phyloP scores from a whole-genome alignment of 2,329 filamentous ascomycete genomes.

The Emergomyces orientalis region DNA sequence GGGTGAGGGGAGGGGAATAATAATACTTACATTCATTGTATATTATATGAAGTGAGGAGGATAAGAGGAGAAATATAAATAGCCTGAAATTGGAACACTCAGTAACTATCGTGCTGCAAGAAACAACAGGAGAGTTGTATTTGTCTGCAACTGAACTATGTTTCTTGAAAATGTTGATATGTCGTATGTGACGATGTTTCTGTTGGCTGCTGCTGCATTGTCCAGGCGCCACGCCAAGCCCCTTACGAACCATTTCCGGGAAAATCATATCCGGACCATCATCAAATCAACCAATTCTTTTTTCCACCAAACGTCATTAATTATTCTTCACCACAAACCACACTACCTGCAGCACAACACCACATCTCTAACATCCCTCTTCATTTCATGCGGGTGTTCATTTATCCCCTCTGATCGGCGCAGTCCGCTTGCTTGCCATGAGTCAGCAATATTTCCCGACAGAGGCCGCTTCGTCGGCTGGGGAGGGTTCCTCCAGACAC shows the following conservation, averaged over 20 bases:
- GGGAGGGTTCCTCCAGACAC: constrained; percentile 30
- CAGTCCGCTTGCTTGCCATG: constrained; percentile 25
- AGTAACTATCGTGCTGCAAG: background rate
- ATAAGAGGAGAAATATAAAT: background rate
- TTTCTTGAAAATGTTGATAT: no score
- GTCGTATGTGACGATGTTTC: background rate
- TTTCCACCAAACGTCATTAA: background rate
- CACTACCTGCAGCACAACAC: background rate
- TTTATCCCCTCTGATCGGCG: background rate
- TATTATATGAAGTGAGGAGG: background rate
- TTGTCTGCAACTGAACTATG: no score
- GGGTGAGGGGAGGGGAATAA: background rate
- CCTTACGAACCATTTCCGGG: background rate
- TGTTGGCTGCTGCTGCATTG: background rate
- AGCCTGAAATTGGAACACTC: background rate
- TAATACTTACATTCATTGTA: constrained; percentile 34
- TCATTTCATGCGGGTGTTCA: background rate
- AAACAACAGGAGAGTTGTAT: background rate
- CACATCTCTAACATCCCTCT: background rate
- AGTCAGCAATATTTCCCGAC: constrained; percentile 35
- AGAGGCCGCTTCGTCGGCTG: constrained; percentile 27
- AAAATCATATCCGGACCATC: background rate
- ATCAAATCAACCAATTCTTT: background rate
- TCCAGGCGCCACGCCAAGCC: background rate
- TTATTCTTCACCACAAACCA: background rate